Evolutionary conservation across 1,139 yeast species (phyloP).

Genomic region (Nadsonia commutata): DNA sequence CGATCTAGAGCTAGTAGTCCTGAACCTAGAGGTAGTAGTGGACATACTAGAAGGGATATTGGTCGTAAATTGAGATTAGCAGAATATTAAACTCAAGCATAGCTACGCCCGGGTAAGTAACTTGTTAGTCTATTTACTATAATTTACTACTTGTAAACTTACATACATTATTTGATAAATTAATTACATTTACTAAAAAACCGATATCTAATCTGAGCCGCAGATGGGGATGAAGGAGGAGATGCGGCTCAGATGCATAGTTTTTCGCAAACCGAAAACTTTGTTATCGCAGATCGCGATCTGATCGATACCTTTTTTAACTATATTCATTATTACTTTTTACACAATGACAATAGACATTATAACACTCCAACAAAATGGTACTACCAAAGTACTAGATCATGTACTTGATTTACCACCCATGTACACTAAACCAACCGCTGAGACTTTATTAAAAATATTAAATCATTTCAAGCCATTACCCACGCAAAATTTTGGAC

Average conservation of each 20-base stretch:
- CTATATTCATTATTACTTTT: neutral
- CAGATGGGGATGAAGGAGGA: too few species aligned
- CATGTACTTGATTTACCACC: conserved; percentile 17
- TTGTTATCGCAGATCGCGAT: neutral
- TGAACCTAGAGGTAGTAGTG: conserved; percentile 28
- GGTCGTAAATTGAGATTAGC: conserved; percentile 62
- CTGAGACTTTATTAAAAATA: conserved; percentile 20
- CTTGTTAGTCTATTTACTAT: too few species aligned
- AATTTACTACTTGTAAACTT: too few species aligned
- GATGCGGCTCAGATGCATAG: too few species aligned
- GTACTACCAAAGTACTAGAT: neutral
- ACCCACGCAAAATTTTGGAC: conserved; percentile 13
- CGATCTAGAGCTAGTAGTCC: conserved; percentile 61
- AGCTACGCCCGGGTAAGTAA: too few species aligned
- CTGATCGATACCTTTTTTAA: neutral
- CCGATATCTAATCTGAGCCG: too few species aligned
- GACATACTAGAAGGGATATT: conserved; percentile 29
- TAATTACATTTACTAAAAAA: too few species aligned
- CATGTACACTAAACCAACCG: conserved; percentile 12
- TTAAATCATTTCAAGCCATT: conserved; percentile 7
- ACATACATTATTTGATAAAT: too few species aligned
- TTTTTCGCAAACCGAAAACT: too few species aligned
- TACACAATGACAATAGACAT: neutral
- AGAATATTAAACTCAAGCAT: conserved; percentile 39
- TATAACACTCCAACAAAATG: neutral